Evolutionary conservation across 306 rosid species (phyloP).

Genomic region (Gillenia trifoliata): DNA sequence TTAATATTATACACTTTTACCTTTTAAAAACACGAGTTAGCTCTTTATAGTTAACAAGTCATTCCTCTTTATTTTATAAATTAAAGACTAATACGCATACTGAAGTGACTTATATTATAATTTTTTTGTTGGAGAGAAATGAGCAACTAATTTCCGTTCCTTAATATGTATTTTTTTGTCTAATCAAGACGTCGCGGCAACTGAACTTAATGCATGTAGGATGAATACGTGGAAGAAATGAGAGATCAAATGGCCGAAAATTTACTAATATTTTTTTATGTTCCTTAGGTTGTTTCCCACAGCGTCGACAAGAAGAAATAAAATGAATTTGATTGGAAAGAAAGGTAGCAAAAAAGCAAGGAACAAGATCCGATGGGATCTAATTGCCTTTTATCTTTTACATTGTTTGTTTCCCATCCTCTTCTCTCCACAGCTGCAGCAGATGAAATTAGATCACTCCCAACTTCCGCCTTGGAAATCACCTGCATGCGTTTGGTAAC

Average conservation of each 20-base stretch:
- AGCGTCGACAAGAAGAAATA: constrained; percentile 47
- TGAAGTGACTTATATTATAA: too few relatives aligned
- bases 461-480: constrained; percentile 38
- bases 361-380: constrained; percentile 8
- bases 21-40: not conserved
- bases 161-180: not conserved
- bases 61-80: not conserved
- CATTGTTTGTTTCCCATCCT: constrained; percentile 15
- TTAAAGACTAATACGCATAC: not conserved
- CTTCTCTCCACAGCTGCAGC: constrained; percentile 24
- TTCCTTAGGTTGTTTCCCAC: constrained; percentile 46
- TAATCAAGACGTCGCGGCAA: not conserved
- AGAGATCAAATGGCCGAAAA: constrained; percentile 24
- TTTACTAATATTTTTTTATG: constrained; percentile 23
- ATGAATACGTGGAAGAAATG: not conserved
- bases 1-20: not conserved
- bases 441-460: constrained; percentile 33
- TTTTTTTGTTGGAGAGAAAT: too few relatives aligned
- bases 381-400: constrained; percentile 29
- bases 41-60: too few relatives aligned
- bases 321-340: constrained; percentile 14
- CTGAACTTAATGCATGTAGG: not conserved
- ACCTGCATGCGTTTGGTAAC: constrained; percentile 16
- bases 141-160: not conserved
- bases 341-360: constrained; percentile 2